Conservation (phyloP, 2,329 filamentous ascomycete genomes). For the Fusarium sp. region DNA sequence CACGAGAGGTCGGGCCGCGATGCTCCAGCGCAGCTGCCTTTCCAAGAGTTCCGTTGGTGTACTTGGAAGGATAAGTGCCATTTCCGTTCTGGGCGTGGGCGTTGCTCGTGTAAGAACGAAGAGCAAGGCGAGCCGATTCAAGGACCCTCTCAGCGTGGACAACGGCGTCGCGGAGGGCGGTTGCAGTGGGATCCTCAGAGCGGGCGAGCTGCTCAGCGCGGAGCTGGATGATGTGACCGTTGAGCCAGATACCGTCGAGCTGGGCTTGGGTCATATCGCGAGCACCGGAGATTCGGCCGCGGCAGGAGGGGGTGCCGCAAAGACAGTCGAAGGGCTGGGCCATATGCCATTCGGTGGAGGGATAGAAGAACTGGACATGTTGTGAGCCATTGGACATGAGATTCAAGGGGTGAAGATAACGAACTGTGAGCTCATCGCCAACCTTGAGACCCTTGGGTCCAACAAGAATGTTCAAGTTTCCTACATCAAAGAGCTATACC, state of each 20-base stretch:
- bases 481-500: slow-evolving; percentile 67
- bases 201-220: slow-evolving; percentile 53
- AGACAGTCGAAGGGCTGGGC: slow-evolving; percentile 75
- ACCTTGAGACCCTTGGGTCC: slow-evolving; percentile 63
- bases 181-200: slow-evolving; percentile 51
- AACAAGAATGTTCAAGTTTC: slow-evolving; percentile 65
- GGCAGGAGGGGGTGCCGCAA: slow-evolving; percentile 66
- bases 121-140: slow-evolving; percentile 55
- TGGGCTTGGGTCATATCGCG: slow-evolving; percentile 64
- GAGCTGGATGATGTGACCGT: slow-evolving; percentile 67
- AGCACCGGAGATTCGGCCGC: slow-evolving; percentile 70
- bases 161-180: slow-evolving; percentile 55
- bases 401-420: neutral
- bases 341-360: slow-evolving; percentile 79
- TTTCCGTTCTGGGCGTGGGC: slow-evolving; percentile 27
- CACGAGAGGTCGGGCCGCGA: slow-evolving; percentile 61
- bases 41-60: slow-evolving; percentile 38
- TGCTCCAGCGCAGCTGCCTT: slow-evolving; percentile 43
- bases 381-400: neutral
- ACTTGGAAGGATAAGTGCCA: slow-evolving; percentile 13
- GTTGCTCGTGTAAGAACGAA: slow-evolving; percentile 49
- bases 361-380: slow-evolving; percentile 71
- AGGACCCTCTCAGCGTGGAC: slow-evolving; percentile 58
- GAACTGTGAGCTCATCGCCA: slow-evolving; percentile 67
- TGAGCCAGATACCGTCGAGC: slow-evolving; percentile 69